Base-by-base conservation (phyloP, 371 early-diverging fungal species). In the Dinochytrium kinnereticum region DNA sequence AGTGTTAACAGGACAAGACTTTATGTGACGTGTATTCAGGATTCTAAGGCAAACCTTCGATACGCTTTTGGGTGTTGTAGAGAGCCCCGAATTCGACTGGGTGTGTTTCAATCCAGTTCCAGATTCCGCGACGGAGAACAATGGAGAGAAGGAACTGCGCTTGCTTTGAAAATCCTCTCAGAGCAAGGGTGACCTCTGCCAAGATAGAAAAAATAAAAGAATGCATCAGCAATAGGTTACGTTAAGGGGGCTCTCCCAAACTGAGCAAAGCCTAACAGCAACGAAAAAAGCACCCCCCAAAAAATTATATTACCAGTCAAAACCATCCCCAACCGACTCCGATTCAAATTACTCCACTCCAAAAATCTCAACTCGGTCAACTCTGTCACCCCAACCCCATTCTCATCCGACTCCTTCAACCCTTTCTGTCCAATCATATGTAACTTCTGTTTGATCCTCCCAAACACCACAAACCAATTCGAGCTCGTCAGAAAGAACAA, bases 41-140 rank as follows among this genome's bases (percentile, higher is more conserved):
- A n/a, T n/a, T n/a, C n/a, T n/a, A n/a, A n/a, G n/a, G n/a, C 24
- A 0, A 89, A 69, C 93, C 94, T 55, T 93, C 94, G 51, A 94
- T 76, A n/a, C 91, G 87, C 67, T 86, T 88, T 74, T 91, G 91
- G n/a, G 76, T 81, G 50, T 89, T 87, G 71, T 89, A 91, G 28
- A 94, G 76, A 34, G 82, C 84, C 61, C 90, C 87, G 78, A 94
- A 94, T 69, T 94, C 94, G 15, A 84, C 77, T 0, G 94, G 94
- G 76, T 90, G 92, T 0, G 88, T 87, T 75, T 94, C 93, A 51
- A 95, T 94, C 94, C 94, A 95, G 74, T 91, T 93, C 94, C 94
- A 95, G 72, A 95, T 93, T 1, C 91, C 89, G 50, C 89, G 87
- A 55, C 92, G 86, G 44, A 94, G 80, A 13, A 90, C 87, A 17